phyloP scores from a whole-genome alignment of 345 rosid species.

The Eucalyptus tenuipes region DNA sequence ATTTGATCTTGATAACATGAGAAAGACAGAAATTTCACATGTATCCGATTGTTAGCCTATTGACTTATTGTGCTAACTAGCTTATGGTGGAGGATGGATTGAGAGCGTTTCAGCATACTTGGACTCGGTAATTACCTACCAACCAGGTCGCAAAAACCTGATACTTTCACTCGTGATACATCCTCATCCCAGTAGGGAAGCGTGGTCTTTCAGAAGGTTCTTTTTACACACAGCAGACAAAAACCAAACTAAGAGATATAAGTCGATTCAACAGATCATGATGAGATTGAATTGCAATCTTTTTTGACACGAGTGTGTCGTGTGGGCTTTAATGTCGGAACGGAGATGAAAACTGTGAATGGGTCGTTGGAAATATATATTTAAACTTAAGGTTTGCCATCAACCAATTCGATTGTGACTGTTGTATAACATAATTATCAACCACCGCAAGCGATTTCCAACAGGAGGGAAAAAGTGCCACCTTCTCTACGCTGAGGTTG shows the following conservation, averaged over 20 bases:
- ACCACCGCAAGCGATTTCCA: background rate
- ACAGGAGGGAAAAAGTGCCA: background rate
- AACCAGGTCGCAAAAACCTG: accelerated
- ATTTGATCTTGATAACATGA: background rate
- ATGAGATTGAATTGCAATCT: background rate
- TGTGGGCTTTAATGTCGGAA: background rate
- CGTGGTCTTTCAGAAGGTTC: background rate
- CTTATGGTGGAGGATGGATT: background rate
- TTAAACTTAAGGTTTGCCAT: background rate
- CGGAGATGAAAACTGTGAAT: background rate
- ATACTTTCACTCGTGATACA: background rate
- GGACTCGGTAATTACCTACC: background rate
- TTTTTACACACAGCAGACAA: background rate
- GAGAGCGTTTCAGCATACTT: background rate
- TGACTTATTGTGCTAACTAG: background rate
- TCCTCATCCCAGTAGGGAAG: background rate
- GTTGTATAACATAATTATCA: background rate
- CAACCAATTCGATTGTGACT: background rate
- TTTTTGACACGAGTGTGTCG: background rate
- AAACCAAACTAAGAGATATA: background rate
- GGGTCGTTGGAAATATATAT: background rate
- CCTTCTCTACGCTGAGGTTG: slow-evolving; percentile 53
- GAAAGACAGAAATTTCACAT: background rate
- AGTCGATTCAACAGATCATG: background rate
- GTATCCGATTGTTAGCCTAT: background rate